A percentile compares a stretch with the other conserved stretches of the same genome.
Evolutionary conservation across 176 grass and related monocot genomes (phyloP).

Genomic region (Elaeis guineensis): DNA sequence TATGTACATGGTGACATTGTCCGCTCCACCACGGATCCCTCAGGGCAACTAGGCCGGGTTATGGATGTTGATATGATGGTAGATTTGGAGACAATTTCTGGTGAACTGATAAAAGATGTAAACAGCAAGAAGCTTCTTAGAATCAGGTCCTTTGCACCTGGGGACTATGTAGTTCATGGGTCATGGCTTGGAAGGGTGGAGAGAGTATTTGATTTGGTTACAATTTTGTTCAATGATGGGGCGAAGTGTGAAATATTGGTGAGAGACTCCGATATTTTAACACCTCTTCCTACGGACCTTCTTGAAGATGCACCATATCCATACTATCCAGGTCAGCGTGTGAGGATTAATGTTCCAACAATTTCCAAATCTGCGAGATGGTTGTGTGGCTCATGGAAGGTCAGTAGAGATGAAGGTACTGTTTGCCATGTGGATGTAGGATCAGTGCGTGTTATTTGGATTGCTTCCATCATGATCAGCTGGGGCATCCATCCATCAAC

Average conservation of each 20-base stretch:
- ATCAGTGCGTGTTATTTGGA: slow-evolving; percentile 70
- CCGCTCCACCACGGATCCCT: slow-evolving; percentile 51
- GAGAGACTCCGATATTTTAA: slow-evolving; percentile 58
- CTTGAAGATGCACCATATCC: slow-evolving; percentile 74
- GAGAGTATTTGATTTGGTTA: slow-evolving; percentile 68
- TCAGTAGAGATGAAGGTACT: slow-evolving; percentile 50
- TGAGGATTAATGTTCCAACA: slow-evolving; percentile 42
- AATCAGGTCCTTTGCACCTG: slow-evolving; percentile 66
- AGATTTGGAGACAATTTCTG: slow-evolving; percentile 67
- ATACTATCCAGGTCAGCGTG: slow-evolving; percentile 73
- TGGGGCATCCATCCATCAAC: slow-evolving; percentile 42
- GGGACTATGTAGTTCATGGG: slow-evolving; percentile 72
- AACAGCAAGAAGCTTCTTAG: slow-evolving; percentile 80
- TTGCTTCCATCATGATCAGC: slow-evolving; percentile 58
- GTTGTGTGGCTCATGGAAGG: slow-evolving; percentile 64
- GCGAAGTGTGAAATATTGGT: slow-evolving; percentile 73
- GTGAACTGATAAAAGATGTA: slow-evolving; percentile 60
- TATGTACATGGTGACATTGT: slow-evolving; percentile 87
- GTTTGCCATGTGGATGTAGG: slow-evolving; percentile 67
- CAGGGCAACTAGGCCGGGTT: slow-evolving; percentile 67
- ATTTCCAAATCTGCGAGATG: slow-evolving; percentile 52
- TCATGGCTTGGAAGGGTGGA: slow-evolving; percentile 86
- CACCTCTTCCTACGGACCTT: slow-evolving; percentile 39
- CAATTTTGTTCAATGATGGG: slow-evolving; percentile 58
- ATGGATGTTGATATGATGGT: slow-evolving; percentile 62